Conservation (phyloP, 148 eudicot species). For the Vaccinium macrocarpon region DNA sequence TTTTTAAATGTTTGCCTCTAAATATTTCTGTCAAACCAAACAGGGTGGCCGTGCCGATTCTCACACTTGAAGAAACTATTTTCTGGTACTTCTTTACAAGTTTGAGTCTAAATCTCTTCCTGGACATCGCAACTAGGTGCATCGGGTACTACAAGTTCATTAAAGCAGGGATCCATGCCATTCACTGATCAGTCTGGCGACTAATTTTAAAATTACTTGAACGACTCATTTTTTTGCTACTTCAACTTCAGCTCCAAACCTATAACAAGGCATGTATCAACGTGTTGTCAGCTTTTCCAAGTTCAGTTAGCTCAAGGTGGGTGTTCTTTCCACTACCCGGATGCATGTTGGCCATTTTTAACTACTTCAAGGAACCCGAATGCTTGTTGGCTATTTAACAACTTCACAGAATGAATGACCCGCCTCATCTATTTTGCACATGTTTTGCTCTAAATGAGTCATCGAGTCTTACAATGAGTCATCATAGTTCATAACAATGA, state of each 20-base stretch:
- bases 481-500: not conserved
- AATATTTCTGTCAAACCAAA: not conserved
- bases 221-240: not conserved
- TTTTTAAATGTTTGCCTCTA: not conserved
- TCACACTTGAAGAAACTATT: not conserved
- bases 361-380: not conserved
- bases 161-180: not conserved
- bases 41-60: not conserved
- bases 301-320: not conserved
- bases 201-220: not conserved
- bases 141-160: not conserved
- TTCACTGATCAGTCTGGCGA: not conserved
- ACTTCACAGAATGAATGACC: not conserved
- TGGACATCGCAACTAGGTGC: no score
- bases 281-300: not conserved
- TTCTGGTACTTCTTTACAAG: not conserved
- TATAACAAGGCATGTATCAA: not conserved
- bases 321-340: not conserved
- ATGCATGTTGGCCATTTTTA: not conserved
- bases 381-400: not conserved
- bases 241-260: not conserved
- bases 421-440: not conserved
- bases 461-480: not conserved
- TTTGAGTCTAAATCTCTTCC: no score
- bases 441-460: not conserved